These are phyloP conservation scores for Zizania latifolia DNA, from an alignment of 176 grass and related monocot species.

Conservation along the genomic window DNA sequence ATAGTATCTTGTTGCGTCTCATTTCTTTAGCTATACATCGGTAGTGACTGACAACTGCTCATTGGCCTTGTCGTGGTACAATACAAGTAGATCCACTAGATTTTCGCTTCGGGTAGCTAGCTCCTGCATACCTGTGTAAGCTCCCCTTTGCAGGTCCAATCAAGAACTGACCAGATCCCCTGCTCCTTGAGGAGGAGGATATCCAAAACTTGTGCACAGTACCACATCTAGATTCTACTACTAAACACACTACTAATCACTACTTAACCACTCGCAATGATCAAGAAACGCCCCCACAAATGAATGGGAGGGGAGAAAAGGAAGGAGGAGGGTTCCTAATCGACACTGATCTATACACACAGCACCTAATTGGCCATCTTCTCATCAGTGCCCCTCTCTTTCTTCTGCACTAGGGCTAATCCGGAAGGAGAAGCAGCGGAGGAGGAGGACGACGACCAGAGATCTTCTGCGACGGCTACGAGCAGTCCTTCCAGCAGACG, in stretches of 20 bases:
- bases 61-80: constrained; percentile 37
- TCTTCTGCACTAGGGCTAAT: neutral
- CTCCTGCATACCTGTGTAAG: too few relatives aligned
- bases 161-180: constrained; percentile 39
- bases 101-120: constrained; percentile 28
- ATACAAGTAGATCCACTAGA: constrained; percentile 45
- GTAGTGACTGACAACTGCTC: constrained; percentile 30
- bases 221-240: constrained; percentile 16
- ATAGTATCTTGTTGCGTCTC: constrained; percentile 29
- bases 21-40: constrained; percentile 62
- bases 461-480: constrained; percentile 29
- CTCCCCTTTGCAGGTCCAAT: constrained; percentile 16
- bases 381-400: neutral
- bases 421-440: neutral
- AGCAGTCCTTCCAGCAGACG: constrained; percentile 86
- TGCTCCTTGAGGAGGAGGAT: constrained; percentile 21
- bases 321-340: constrained; percentile 11
- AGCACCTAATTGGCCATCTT: constrained; percentile 19
- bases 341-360: constrained; percentile 45
- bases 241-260: constrained; percentile 33
- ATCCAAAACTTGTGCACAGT: constrained; percentile 51
- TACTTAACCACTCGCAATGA: constrained; percentile 17
- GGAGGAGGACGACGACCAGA: neutral
- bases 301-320: neutral
- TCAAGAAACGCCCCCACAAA: constrained; percentile 20